Percentiles rank a stretch among this genome's conserved stretches.
Evolutionary conservation across 345 rosid species (phyloP).

Genomic region (Bruguiera gymnorhiza): DNA sequence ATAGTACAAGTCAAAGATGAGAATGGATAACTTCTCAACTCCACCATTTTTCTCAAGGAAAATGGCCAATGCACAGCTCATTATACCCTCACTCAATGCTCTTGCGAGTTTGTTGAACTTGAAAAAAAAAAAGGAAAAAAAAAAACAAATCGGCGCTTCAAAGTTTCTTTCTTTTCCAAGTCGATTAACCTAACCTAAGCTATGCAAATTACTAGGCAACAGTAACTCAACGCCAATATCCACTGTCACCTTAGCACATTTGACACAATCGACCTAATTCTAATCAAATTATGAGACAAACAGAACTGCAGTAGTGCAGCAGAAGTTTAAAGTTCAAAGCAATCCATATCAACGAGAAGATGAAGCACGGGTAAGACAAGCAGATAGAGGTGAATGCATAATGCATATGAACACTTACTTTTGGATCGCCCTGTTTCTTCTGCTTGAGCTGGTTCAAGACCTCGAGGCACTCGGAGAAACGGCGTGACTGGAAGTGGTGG

Average conservation of each 20-base stretch:
- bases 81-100: no score
- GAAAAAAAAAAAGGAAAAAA: background rate
- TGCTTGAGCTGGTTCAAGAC: slow-evolving; percentile 58
- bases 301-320: background rate
- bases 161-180: background rate
- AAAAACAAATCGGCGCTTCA: no score
- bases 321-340: background rate
- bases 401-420: slow-evolving; percentile 38
- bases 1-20: background rate
- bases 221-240: background rate
- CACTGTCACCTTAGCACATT: background rate
- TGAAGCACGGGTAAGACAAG: background rate
- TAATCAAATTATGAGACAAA: background rate
- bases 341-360: background rate
- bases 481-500: slow-evolving; percentile 62
- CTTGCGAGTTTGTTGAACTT: background rate
- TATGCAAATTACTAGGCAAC: background rate
- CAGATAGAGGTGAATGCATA: background rate
- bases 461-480: slow-evolving; percentile 68
- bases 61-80: background rate
- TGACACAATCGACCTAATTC: background rate
- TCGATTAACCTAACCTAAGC: background rate
- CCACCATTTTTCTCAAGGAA: background rate
- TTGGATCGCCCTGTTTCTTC: slow-evolving; percentile 72
- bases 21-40: background rate